These are phyloP conservation scores for Malassezia restricta DNA, from an alignment of 1,284 basidiomycete species.

Conservation along the genomic window DNA sequence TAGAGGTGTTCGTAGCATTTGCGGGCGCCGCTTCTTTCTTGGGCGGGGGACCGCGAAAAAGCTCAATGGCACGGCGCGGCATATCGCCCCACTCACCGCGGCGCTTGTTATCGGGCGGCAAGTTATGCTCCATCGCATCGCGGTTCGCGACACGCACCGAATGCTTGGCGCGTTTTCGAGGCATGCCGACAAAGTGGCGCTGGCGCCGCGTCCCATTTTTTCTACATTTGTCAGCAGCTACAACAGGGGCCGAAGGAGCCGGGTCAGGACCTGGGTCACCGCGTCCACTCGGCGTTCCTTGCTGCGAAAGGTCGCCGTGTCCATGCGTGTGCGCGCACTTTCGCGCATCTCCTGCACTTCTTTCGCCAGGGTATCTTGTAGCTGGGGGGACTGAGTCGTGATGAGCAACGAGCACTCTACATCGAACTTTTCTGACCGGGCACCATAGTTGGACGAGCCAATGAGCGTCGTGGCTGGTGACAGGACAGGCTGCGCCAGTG, in stretches of 20 bases:
- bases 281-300: conserved; percentile 58
- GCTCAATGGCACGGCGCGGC: conserved; percentile 32
- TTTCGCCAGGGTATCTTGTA: conserved; percentile 42
- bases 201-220: no score
- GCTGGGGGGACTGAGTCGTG: conserved; percentile 49
- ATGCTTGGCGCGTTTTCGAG: conserved; percentile 35
- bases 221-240: no score
- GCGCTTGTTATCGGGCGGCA: conserved; percentile 16
- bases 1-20: background rate
- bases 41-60: conserved; percentile 20
- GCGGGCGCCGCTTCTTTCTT: conserved; percentile 18
- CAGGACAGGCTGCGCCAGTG: background rate
- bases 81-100: conserved; percentile 22
- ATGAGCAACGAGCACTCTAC: conserved; percentile 83
- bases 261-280: conserved; percentile 47
- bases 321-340: conserved; percentile 48
- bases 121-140: conserved; percentile 20
- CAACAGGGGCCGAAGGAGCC: conserved; percentile 7
- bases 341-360: conserved; percentile 50
- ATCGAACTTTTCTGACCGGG: conserved; percentile 77
- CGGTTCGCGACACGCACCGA: conserved; percentile 27
- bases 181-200: conserved; percentile 16
- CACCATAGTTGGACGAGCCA: conserved; percentile 90
- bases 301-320: conserved; percentile 48
- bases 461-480: conserved; percentile 57